Base-by-base conservation (phyloP, 805 yeast genomes). In the Allodekkera sacchari region DNA sequence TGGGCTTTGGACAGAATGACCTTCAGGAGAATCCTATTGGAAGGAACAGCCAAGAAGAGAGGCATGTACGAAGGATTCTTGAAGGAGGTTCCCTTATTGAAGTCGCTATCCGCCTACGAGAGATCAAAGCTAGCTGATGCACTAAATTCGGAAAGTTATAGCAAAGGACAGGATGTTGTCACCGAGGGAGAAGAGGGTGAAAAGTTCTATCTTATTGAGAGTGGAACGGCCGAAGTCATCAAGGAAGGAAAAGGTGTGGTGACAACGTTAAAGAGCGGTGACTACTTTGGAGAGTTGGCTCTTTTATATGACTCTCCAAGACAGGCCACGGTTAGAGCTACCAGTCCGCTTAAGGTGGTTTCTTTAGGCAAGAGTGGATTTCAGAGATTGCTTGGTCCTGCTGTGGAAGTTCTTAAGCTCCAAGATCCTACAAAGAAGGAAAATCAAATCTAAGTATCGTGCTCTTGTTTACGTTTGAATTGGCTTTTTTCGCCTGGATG, bases 281-380 rank as follows among this genome's bases (percentile, higher is more conserved):
- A 82, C 54, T 92, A 92, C 61, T 92, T 92, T 57, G 98, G 98
- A 43, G 98, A 92, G 61, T 77, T 92, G 41, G 97, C 98, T 3
- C 65, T 92, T 46, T 67, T 92, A 45, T 82, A 88, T 48, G 95
- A 92, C 53, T 64, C 77, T 36, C 97, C 97, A 39, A 76, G 98
- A 59, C 92, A 83, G 53, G 98, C 98, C 20, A 81, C 95, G 5
- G 92, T 92, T 23, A 74, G 68, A 31, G 95, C 96, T 2, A 63
- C 68, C 12, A 71, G 79, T 31, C 66, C 66, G 25, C 77, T 92
- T 18, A 83, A 83, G 48, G 94, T 88, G 24, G 97, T 94, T n/a
- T 80, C 92, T 4, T 68, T 92, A 46, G 94, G 84, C 39, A 85
- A 89, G 62, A 72, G 81, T 39, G 97, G 96, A 1, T 92, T 92